Evolutionary conservation across 768 basidiomycete genomes (phyloP).

Genomic region (Collybia sp.): DNA sequence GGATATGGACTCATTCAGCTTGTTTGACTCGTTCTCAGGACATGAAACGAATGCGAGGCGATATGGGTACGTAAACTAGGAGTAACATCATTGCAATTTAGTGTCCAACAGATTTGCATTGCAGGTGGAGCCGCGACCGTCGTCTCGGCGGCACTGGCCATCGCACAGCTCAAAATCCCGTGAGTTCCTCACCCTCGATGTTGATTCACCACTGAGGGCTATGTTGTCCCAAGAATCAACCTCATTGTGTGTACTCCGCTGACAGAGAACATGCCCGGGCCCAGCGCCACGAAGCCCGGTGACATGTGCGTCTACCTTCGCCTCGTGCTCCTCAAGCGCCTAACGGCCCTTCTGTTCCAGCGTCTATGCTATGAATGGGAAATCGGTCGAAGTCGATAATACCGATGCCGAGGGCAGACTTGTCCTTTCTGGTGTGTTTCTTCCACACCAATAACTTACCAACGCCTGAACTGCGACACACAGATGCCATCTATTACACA

Average conservation of each 20-base stretch:
- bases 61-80: conserved; percentile 60
- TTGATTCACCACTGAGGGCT: not conserved
- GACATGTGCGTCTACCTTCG: conserved; percentile 54
- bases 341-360: conserved; percentile 25
- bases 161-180: conserved; percentile 81
- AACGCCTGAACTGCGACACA: not conserved
- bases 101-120: not conserved
- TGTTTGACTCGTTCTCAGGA: conserved; percentile 34
- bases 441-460: not conserved
- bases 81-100: not conserved
- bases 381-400: conserved; percentile 82
- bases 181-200: conserved; percentile 27
- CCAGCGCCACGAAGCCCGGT: conserved; percentile 73
- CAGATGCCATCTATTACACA: conserved; percentile 83
- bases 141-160: conserved; percentile 65
- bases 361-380: conserved; percentile 85
- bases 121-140: conserved; percentile 78
- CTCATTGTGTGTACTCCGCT: conserved; percentile 70
- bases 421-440: conserved; percentile 56
- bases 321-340: not conserved
- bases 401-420: conserved; percentile 84
- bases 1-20: not conserved
- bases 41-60: conserved; percentile 84
- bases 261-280: conserved; percentile 83
- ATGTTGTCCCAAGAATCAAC: conserved; percentile 52